Evolutionary conservation across 768 basidiomycete species (phyloP), one percentile per base, ranked within the genome.

Genomic region (Thelephora ganbajun): DNA sequence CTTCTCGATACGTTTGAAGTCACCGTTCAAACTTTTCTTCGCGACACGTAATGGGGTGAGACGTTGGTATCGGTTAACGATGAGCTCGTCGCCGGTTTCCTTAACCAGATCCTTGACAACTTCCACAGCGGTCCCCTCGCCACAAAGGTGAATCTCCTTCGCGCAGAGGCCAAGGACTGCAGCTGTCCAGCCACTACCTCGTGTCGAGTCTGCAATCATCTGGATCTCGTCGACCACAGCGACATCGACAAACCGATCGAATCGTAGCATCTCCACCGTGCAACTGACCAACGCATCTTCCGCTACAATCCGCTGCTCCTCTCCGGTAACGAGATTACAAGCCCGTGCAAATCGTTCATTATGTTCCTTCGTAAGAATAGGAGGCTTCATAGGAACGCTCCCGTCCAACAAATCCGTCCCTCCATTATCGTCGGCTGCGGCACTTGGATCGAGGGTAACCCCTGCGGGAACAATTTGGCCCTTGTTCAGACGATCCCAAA

Each of bases 151-250:
- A 1, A 99, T 57, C 58, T 97, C 93, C 22, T 71, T 68, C 2
- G 92, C 91, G 47, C 71, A 63, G 1, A 82, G 44, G 2, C 88
- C 86, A 16, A 96, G 63, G 1, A 99, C 72, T 0, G 91, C 92
- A 11, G 61, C 57, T 7, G 86, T 84, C 94, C 96, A 99, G 0
- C 77, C 77, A 20, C 65, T 68, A 0, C 96, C 94, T 13, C 96
- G 79, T 2, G 78, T 67, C 0, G 69, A 63, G 61, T 97, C 90
- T 0, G 75, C 75, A 14, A 98, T 77, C 84, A 98, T 85, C 67
- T 98, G 96, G 43, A 99, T 97, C 67, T 98, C 94, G 61, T 97
- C 96, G 41, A 99, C 70, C 42, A 99, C 92, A 0, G 80, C 92
- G 19, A 98, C 90, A 45, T 94, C 89, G 42, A 43, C 55, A 47